Evolutionary conservation across 2,329 filamentous ascomycete genomes (phyloP).

Genomic region (Cladosporium sp.): DNA sequence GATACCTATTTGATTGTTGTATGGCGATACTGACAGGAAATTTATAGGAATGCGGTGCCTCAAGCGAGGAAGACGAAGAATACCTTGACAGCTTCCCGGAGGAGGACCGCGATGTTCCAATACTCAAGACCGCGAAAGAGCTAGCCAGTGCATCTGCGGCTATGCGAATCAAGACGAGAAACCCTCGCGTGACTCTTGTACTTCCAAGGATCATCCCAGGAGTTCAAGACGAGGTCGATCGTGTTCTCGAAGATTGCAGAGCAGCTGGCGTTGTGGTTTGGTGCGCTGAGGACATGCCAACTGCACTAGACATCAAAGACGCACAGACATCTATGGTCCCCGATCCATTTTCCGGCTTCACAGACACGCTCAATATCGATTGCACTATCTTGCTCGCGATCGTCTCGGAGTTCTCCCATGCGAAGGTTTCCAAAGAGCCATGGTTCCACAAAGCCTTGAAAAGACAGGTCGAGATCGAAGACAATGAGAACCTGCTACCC

Average conservation of each 20-base stretch:
- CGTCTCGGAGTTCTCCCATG: slow-evolving; percentile 71
- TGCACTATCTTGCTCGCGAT: slow-evolving; percentile 72
- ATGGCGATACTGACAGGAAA: no score
- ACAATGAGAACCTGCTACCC: slow-evolving; percentile 59
- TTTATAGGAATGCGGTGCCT: slow-evolving; percentile 53
- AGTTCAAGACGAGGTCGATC: slow-evolving; percentile 55
- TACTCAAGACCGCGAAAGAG: slow-evolving; percentile 61
- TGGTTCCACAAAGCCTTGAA: slow-evolving; percentile 61
- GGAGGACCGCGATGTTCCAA: slow-evolving; percentile 54
- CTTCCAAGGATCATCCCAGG: slow-evolving; percentile 59
- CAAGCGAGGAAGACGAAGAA: slow-evolving; percentile 46
- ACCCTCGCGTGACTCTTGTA: slow-evolving; percentile 61
- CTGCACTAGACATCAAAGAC: slow-evolving; percentile 25
- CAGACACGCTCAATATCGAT: slow-evolving; percentile 58
- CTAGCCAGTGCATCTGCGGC: slow-evolving; percentile 59
- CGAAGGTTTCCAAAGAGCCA: slow-evolving; percentile 47
- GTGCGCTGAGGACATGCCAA: slow-evolving; percentile 32
- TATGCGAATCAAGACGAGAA: slow-evolving; percentile 59
- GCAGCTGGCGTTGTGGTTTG: slow-evolving; percentile 47
- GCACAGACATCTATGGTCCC: slow-evolving; percentile 37
- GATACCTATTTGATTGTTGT: no score
- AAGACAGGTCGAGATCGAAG: slow-evolving; percentile 66
- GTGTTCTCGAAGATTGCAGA: slow-evolving; percentile 57
- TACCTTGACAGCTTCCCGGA: slow-evolving; percentile 44
- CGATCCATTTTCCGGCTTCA: slow-evolving; percentile 41